Evolutionary conservation across 2,329 filamentous ascomycete species (phyloP), one percentile per base, ranked within the genome.

Genomic region (Trichoderma citrinoviride): DNA sequence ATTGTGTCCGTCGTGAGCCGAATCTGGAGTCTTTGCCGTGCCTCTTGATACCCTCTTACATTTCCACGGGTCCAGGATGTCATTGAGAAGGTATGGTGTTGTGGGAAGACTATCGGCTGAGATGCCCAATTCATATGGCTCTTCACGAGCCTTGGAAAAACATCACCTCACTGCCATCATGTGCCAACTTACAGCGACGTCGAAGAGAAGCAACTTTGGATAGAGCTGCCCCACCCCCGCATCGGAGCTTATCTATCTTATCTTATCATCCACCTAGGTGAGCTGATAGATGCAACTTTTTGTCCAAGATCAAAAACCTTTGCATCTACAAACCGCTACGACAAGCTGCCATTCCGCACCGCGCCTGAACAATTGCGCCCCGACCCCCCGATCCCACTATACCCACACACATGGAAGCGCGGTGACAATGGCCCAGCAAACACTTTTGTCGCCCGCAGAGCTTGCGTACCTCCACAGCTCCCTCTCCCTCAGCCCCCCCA

Each of bases 391-490:
- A n/a, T 6, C 37, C 10, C 17, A 27, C 10, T 14, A n/a, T 25
- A 33, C 7, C 21, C 21, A 40, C 21, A 7, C 27, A 33, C 46
- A 60, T 60, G 62, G 62, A 57, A 60, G 23, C 6, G 40, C 54
- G 46, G 53, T 55, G 54, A 72, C 69, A 68, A 90, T 92, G 86
- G 82, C 89, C 70, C 86, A 87, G 73, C 86, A 87, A 78, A 86
- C 87, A 73, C 88, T 92, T 71, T 89, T 98, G 77, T 97, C 93
- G 61, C 94, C 95, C 54, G 93, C 95, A 73, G 95, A 99, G 81
- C 91, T 99, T 73, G 93, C 93, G 71, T 99, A 97, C 81, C 87
- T 98, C 58, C 92, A 96, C 83, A 87, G 86, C 69, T 93, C 94
- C 6, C 92, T 99, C 73, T 85, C 88, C 7, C 89, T 93, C 66